A percentile compares a stretch with the other conserved stretches of the same genome.
These are phyloP conservation scores for Mastigamoeba balamuthi DNA, from an alignment of 78 protist species.

Conservation along the genomic window DNA sequence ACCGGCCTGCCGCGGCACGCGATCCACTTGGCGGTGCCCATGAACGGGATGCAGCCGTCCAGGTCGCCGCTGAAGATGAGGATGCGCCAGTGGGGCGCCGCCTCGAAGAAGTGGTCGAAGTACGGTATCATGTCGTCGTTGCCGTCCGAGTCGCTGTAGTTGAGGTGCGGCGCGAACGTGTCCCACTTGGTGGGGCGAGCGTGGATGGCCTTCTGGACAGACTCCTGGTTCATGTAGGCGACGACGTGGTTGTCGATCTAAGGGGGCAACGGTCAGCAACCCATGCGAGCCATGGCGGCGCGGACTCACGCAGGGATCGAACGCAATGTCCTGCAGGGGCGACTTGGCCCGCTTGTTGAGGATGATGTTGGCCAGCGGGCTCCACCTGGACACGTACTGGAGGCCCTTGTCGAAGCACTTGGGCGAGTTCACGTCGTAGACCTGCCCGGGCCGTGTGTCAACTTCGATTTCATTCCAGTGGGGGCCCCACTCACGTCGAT, in stretches of 20 bases:
- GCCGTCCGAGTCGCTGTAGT: slow-evolving; percentile 4
- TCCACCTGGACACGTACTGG: no score
- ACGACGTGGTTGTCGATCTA: not conserved
- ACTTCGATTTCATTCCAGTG: no score
- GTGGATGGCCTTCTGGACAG: slow-evolving; percentile 24
- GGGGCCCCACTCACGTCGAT: no score
- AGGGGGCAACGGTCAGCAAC: not conserved
- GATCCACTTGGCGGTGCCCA: slow-evolving; percentile 5
- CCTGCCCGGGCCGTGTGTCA: no score
- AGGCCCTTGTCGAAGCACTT: no score
- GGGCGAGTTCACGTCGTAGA: no score
- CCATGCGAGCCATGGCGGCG: not conserved
- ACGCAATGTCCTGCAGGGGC: no score
- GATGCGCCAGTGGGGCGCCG: not conserved
- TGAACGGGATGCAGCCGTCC: slow-evolving; percentile 11
- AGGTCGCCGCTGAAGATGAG: slow-evolving; percentile 9
- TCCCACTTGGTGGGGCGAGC: not conserved
- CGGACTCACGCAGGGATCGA: no score
- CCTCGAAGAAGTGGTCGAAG: not conserved
- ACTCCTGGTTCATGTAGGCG: not conserved
- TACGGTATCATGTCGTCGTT: not conserved
- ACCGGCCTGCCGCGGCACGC: not conserved
- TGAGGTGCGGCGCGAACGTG: not conserved
- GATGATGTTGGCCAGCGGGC: no score
- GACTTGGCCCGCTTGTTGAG: no score